These are phyloP conservation scores for Stylosanthes scabra DNA, from an alignment of 331 rosid genomes.

Conservation along the genomic window DNA sequence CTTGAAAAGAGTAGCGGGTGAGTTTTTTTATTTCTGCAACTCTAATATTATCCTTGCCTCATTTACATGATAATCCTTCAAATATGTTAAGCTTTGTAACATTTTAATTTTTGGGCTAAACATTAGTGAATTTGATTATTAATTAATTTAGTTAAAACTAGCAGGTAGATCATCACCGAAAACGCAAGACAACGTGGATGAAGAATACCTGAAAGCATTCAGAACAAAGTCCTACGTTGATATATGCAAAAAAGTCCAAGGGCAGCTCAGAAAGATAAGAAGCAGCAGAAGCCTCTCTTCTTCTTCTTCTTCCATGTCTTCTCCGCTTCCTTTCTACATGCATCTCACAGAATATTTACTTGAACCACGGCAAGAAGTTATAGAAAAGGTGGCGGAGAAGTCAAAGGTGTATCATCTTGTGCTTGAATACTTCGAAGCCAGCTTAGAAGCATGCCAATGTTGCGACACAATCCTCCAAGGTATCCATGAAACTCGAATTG, in stretches of 20 bases:
- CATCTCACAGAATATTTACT: slow-evolving; percentile 58
- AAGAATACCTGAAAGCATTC: slow-evolving; percentile 70
- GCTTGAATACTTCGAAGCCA: slow-evolving; percentile 66
- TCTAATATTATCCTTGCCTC: no score
- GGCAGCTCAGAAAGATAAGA: slow-evolving; percentile 21
- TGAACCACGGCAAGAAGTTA: slow-evolving; percentile 68
- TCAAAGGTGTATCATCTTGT: slow-evolving; percentile 62
- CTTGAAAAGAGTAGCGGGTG: slow-evolving; percentile 40
- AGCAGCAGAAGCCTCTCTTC: slow-evolving; percentile 7
- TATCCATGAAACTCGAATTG: slow-evolving; percentile 51
- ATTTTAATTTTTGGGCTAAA: background rate
- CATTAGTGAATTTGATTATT: background rate
- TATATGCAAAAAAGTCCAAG: slow-evolving; percentile 60
- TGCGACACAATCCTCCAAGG: slow-evolving; percentile 66
- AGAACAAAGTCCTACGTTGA: slow-evolving; percentile 79
- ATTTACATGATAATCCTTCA: background rate
- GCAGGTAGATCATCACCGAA: slow-evolving; percentile 60
- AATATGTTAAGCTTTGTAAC: background rate
- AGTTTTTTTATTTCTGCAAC: slow-evolving; percentile 31
- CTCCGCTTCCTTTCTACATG: background rate
- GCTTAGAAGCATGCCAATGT: slow-evolving; percentile 56
- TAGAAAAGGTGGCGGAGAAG: slow-evolving; percentile 37
- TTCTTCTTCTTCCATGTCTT: slow-evolving; percentile 21
- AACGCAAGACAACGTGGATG: slow-evolving; percentile 50
- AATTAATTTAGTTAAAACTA: slow-evolving; percentile 19